A percentile compares a stretch with the other conserved stretches of the same genome.
phyloP scores from a whole-genome alignment of 495 filamentous ascomycete genomes.

The Penicillium bialowiezense region DNA sequence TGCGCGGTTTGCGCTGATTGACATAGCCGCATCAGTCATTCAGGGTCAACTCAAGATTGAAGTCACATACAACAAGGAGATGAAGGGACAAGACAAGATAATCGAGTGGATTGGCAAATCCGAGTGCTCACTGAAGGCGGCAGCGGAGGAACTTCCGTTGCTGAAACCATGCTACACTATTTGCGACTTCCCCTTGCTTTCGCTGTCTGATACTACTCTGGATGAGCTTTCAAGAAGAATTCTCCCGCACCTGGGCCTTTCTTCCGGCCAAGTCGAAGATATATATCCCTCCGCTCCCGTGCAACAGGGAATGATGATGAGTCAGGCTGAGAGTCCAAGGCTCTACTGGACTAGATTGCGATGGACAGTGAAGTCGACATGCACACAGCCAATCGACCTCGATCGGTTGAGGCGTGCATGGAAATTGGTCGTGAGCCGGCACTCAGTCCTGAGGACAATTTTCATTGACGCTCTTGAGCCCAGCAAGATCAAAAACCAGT shows the following conservation, averaged over 20 bases:
- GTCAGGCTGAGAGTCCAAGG: slow-evolving; percentile 13
- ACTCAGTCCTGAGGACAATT: no score
- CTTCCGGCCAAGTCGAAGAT: slow-evolving; percentile 35
- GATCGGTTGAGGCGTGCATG: background rate
- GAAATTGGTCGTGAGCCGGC: background rate
- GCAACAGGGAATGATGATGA: slow-evolving; percentile 56
- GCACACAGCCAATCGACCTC: background rate
- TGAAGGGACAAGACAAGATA: background rate
- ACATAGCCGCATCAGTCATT: background rate
- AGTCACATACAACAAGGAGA: background rate
- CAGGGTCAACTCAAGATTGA: background rate
- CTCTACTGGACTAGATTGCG: background rate
- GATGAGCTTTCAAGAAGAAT: background rate
- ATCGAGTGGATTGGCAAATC: background rate
- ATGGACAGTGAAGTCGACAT: background rate
- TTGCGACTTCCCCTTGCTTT: background rate
- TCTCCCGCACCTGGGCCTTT: background rate
- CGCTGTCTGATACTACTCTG: background rate
- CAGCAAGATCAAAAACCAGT: no score
- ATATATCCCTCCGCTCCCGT: slow-evolving; percentile 56
- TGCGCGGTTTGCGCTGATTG: background rate
- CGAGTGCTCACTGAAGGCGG: background rate
- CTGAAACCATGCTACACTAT: background rate
- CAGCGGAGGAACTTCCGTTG: background rate
- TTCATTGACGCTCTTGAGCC: no score